phyloP scores from a whole-genome alignment of 106 monocot genomes.

The Dendrobium catenatum region DNA sequence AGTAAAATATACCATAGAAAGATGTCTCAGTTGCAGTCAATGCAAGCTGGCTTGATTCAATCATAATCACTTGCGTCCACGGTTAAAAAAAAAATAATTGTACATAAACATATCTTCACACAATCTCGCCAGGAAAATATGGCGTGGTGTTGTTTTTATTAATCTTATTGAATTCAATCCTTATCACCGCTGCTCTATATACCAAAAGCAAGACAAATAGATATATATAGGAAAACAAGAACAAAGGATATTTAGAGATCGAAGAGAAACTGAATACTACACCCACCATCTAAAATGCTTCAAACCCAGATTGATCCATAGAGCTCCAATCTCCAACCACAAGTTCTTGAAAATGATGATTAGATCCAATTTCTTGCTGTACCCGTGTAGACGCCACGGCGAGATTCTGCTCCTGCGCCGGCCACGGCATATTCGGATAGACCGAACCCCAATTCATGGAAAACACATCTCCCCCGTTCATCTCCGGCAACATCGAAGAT shows the following conservation, averaged over 20 bases:
- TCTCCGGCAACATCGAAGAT: not conserved
- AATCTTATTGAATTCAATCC: not conserved
- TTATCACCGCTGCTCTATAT: not conserved
- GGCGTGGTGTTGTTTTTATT: not conserved
- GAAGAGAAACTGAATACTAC: not conserved
- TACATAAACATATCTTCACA: not conserved
- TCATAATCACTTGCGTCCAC: not conserved
- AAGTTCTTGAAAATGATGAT: conserved; percentile 8
- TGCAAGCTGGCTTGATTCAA: no score
- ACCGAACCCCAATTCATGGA: not conserved
- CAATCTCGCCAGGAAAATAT: conserved; percentile 2
- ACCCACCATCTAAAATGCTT: conserved; percentile 3
- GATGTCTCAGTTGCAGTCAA: no score
- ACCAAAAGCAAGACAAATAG: not conserved
- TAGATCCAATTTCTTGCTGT: not conserved
- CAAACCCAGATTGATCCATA: conserved; percentile 6
- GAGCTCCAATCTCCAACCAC: conserved; percentile 1
- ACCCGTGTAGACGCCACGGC: not conserved
- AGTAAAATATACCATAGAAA: no score
- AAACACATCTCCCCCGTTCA: conserved; percentile 1
- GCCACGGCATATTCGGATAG: not conserved
- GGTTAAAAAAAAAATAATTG: not conserved
- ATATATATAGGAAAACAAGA: not conserved
- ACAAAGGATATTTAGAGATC: not conserved
- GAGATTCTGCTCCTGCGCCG: not conserved